Base-by-base conservation (phyloP, 2,329 filamentous ascomycete genomes). In the Graphiopsis chlorocephala region DNA sequence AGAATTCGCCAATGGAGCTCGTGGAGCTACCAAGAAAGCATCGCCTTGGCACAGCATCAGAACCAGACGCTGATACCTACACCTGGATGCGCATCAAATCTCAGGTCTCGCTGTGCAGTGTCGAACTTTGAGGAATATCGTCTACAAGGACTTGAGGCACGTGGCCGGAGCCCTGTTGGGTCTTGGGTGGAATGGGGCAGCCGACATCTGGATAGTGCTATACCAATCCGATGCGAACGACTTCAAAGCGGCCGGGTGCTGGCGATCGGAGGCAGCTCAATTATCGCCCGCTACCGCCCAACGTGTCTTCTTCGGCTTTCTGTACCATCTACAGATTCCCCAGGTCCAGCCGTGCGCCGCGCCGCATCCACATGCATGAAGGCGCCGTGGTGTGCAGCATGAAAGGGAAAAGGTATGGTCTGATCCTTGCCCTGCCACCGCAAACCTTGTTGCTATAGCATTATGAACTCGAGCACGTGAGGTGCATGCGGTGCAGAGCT, bases 281-380 rank as follows among this genome's bases (percentile, higher is more conserved):
- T 29, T 50, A 20, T 47, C 57, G 26, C 35, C 31, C 38, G 38
- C 57, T 31, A 48, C 57, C 57, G 23, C 23, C 35, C 57, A 48
- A 60, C 57, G 57, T 48, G 57, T 48, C 38, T 29, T 56, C 26
- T 47, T 60, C 57, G 57, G 57, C 57, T 47, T 60, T 48, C 15
- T 11, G 48, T 60, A 23, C 57, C 57, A 29, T 26, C 31, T 38
- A 23, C 53, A 57, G 47, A 23, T 45, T 31, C 15, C 50, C 15
- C 50, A 53, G 45, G 48, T 62, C 48, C 47, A 42, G 60, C 38
- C 60, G 48, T 29, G 48, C 28, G 26, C 31, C 48, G 31, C 50
- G 28, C 26, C 31, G 33, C 60, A 52, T 33, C 15, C 23, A 25
- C 59, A 53, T 62, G 60, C 26, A 53, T 31, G 50, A 28, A 53